A percentile compares a stretch with the other conserved stretches of the same genome.
phyloP scores from a whole-genome alignment of 2,329 filamentous ascomycete genomes.

The Aspergillus eucalypticola region DNA sequence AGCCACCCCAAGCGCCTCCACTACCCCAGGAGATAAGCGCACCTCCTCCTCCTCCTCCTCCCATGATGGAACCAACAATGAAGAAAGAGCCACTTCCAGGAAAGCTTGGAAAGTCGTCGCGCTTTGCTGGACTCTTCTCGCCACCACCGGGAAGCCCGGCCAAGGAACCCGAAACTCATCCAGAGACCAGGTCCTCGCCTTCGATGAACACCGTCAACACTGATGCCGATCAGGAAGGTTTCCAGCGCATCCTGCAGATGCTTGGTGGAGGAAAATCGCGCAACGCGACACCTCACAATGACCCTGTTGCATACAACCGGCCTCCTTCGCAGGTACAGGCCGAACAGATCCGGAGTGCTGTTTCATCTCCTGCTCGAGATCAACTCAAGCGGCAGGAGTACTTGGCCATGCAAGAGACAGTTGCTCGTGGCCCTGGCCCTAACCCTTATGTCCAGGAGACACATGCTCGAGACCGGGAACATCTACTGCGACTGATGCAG shows the following conservation, averaged over 20 bases:
- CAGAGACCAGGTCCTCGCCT: constrained; percentile 24
- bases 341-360: constrained; percentile 30
- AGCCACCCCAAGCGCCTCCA: constrained; percentile 35
- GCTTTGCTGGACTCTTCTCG: constrained; percentile 81
- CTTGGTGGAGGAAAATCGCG: constrained; percentile 60
- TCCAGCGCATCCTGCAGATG: constrained; percentile 79
- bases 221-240: constrained; percentile 79
- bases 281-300: constrained; percentile 48
- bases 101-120: constrained; percentile 70
- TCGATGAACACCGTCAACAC: constrained; percentile 40
- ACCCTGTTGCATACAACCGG: constrained; percentile 33
- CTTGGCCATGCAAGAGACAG: constrained; percentile 27
- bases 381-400: constrained; percentile 34
- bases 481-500: constrained; percentile 82
- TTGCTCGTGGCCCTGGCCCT: constrained; percentile 26
- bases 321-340: constrained; percentile 32
- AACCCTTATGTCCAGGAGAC: constrained; percentile 38
- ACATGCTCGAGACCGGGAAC: constrained; percentile 68
- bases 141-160: constrained; percentile 58
- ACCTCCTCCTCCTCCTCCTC: constrained; percentile 27
- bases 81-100: constrained; percentile 44
- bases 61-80: constrained; percentile 37
- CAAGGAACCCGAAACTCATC: constrained; percentile 33
- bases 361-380: constrained; percentile 37
- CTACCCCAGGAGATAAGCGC: constrained; percentile 39